phyloP scores from a whole-genome alignment of 192 early-diverging fungal genomes.

The Podila clonocystis region DNA sequence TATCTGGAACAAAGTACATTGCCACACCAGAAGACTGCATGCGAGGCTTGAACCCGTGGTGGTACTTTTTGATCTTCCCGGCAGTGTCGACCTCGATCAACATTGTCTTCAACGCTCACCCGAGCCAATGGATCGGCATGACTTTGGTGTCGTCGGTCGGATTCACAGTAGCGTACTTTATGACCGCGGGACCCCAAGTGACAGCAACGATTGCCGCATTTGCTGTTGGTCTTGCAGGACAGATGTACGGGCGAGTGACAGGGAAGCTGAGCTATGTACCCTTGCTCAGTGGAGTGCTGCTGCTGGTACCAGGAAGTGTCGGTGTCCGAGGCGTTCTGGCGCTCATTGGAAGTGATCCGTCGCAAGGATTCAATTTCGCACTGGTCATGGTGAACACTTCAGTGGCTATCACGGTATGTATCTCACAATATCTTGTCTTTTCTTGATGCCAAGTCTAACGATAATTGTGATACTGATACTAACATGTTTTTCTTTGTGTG shows the following conservation, averaged over 20 bases:
- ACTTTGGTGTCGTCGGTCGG: constrained; percentile 72
- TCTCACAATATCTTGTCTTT: constrained; percentile 12
- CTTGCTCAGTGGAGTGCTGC: constrained; percentile 81
- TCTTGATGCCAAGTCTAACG: background rate
- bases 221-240: constrained; percentile 81
- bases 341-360: constrained; percentile 64
- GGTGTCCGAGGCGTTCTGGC: constrained; percentile 68
- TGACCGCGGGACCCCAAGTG: constrained; percentile 64
- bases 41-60: constrained; percentile 40
- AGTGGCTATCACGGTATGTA: constrained; percentile 65
- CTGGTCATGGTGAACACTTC: constrained; percentile 68
- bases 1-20: background rate
- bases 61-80: constrained; percentile 56
- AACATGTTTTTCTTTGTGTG: background rate
- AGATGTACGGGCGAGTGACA: constrained; percentile 79
- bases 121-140: constrained; percentile 78
- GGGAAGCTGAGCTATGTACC: constrained; percentile 81
- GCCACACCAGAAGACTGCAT: constrained; percentile 19
- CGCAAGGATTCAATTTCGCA: constrained; percentile 59
- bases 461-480: background rate
- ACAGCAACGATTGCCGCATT: constrained; percentile 76
- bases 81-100: constrained; percentile 54
- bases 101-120: constrained; percentile 63
- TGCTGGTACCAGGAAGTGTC: constrained; percentile 87
- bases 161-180: constrained; percentile 72